Percentiles rank a stretch among this genome's conserved stretches.
These are phyloP conservation scores for Fusarium floridanum DNA, from an alignment of 2,329 filamentous ascomycete genomes.

Conservation along the genomic window DNA sequence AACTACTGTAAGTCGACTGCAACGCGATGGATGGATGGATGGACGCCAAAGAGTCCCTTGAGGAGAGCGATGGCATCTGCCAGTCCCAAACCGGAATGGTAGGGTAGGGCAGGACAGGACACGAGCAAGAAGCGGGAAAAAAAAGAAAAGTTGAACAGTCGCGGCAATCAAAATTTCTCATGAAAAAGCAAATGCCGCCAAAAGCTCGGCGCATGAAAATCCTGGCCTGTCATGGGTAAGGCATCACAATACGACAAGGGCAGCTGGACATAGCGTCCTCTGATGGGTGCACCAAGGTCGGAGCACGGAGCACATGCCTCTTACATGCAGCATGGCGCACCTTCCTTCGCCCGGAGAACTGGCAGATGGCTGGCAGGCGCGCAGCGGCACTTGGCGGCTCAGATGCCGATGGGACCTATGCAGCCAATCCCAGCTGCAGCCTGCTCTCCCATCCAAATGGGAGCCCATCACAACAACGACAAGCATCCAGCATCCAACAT, in stretches of 20 bases:
- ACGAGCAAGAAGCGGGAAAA: neutral
- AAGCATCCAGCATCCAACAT: conserved; percentile 9
- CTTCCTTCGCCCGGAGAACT: conserved; percentile 7
- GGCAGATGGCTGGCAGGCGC: conserved; percentile 10
- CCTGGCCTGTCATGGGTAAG: conserved; percentile 15
- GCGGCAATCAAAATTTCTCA: conserved; percentile 1
- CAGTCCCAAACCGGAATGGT: neutral
- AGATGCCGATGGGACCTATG: conserved; percentile 32
- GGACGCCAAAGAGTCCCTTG: neutral
- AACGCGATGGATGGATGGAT: neutral
- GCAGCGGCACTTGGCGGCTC: conserved; percentile 36
- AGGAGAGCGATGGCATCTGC: neutral
- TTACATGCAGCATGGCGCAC: conserved; percentile 5
- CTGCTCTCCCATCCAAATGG: conserved; percentile 19
- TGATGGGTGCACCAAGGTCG: neutral
- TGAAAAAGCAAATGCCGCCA: neutral
- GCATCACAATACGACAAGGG: conserved; percentile 1
- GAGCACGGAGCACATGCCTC: conserved; percentile 6
- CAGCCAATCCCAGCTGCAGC: conserved; percentile 33
- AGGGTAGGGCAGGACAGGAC: neutral
- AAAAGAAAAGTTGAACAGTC: conserved; percentile 3
- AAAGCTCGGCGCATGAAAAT: neutral
- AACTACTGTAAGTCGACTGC: neutral
- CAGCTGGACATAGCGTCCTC: neutral
- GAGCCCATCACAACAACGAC: conserved; percentile 13